phyloP scores from a whole-genome alignment of 2,329 filamentous ascomycete species.

The Thyridium curvatum region DNA sequence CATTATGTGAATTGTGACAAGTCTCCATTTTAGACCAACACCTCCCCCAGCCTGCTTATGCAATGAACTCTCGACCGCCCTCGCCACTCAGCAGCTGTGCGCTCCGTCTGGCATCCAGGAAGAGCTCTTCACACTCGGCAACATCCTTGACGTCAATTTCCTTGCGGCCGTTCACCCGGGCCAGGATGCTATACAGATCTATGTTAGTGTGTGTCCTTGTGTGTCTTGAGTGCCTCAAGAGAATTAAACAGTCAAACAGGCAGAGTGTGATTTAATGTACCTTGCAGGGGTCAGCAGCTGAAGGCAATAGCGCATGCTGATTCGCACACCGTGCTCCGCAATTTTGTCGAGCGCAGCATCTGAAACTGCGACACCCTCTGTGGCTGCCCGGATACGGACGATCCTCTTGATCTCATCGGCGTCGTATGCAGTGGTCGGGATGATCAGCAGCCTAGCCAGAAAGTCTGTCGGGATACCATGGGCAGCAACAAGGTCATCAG shows the following conservation, averaged over 20 bases:
- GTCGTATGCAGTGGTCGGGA: constrained; percentile 87
- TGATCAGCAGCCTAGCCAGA: constrained; percentile 86
- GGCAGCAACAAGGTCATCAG: constrained; percentile 72
- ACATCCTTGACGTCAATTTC: constrained; percentile 75
- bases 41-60: constrained; percentile 29
- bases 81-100: constrained; percentile 59
- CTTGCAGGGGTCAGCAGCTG: constrained; percentile 84
- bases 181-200: constrained; percentile 68
- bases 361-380: constrained; percentile 72
- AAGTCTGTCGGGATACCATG: constrained; percentile 95
- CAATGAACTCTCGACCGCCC: constrained; percentile 59
- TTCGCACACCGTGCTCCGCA: constrained; percentile 76
- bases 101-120: constrained; percentile 76
- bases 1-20: constrained; percentile 19
- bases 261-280: constrained; percentile 30
- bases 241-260: constrained; percentile 20
- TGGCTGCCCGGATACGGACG: constrained; percentile 75
- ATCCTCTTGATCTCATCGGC: constrained; percentile 89
- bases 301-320: constrained; percentile 87
- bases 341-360: constrained; percentile 84
- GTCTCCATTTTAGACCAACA: constrained; percentile 8
- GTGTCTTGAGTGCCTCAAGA: not conserved
- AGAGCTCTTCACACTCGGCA: constrained; percentile 75
- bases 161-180: constrained; percentile 71
- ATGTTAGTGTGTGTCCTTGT: constrained; percentile 21